These are phyloP conservation scores for Neoascochyta sp. DNA, from an alignment of 2,329 filamentous ascomycete species.

Conservation along the genomic window DNA sequence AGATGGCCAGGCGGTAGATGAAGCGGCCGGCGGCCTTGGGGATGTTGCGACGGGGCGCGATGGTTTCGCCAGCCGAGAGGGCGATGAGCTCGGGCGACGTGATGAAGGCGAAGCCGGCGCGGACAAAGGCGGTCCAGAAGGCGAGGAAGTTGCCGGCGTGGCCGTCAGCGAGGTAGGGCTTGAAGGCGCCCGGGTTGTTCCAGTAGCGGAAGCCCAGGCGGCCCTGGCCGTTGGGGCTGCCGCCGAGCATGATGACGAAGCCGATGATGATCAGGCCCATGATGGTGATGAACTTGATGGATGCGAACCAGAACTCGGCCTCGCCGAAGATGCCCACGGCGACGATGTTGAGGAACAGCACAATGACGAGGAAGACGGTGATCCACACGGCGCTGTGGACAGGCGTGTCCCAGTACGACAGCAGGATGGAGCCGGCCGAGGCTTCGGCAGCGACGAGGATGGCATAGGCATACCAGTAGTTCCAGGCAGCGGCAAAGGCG, in stretches of 20 bases:
- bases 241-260: constrained; percentile 37
- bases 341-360: constrained; percentile 36
- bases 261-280: constrained; percentile 36
- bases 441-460: constrained; percentile 37
- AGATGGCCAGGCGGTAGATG: constrained; percentile 53
- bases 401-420: constrained; percentile 35
- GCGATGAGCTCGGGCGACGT: constrained; percentile 36
- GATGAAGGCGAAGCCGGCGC: constrained; percentile 48
- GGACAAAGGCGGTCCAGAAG: constrained; percentile 53
- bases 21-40: constrained; percentile 53
- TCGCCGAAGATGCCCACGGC: constrained; percentile 42
- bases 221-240: constrained; percentile 34
- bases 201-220: constrained; percentile 62
- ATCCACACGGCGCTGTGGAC: constrained; percentile 36
- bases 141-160: constrained; percentile 60
- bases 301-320: constrained; percentile 52
- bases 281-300: constrained; percentile 46
- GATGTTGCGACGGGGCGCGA: constrained; percentile 42
- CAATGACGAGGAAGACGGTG: constrained; percentile 35
- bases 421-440: constrained; percentile 30
- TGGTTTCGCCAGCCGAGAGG: constrained; percentile 33
- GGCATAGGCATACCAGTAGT: constrained; percentile 36
- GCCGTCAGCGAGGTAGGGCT: constrained; percentile 49
- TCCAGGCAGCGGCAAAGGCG: constrained; percentile 33
- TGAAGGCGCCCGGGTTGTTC: constrained; percentile 59